Base-by-base conservation (phyloP, 192 early-diverging fungal genomes). In the Pilobolus umbonatus region DNA sequence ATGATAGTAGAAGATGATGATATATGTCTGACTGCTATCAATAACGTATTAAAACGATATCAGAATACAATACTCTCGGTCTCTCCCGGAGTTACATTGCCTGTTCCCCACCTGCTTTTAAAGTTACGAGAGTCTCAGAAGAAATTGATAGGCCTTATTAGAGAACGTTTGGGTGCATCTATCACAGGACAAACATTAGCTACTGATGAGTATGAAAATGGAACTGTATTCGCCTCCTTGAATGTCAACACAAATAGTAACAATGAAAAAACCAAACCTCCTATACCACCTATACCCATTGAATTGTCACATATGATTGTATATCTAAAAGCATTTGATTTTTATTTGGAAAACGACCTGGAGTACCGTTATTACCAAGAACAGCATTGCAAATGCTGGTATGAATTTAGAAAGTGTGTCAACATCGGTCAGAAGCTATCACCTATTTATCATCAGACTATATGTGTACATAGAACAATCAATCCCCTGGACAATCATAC, bases 61-160 rank as follows among this genome's bases (percentile, higher is more conserved):
- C 75, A 88, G 62, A 67, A 75, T n/a, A 80, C 82, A 0, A 84
- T 89, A 32, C 73, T 98, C 17, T 96, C 93, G 0, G 89, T 85
- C 5, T 96, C 94, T 1, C 92, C 93, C 0, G 81, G 82, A 66
- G 92, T 96, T 32, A 68, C 67, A 24, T 91, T 95, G 55, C 87
- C 90, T n/a, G 82, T 84, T 15, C 96, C 96, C 3, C 92, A 90
- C 62, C 69, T 94, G 19, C 72, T 98, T 26, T 68, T 73, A 14
- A 64, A 75, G 32, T 81, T 89, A 73, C 80, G 75, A 24, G 73
- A 84, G n/a, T 74, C 81, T 15, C 88, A 86, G 36, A 65, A 49
- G 21, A 67, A 57, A 15, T 34, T 65, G 39, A 44, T 79, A 5
- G 66, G 66, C 8, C 36, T 64, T 17, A 68, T 79, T 28, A 58